Base-by-base conservation (phyloP, 2,329 filamentous ascomycete species). In the Ascochyta clinopodiicola region DNA sequence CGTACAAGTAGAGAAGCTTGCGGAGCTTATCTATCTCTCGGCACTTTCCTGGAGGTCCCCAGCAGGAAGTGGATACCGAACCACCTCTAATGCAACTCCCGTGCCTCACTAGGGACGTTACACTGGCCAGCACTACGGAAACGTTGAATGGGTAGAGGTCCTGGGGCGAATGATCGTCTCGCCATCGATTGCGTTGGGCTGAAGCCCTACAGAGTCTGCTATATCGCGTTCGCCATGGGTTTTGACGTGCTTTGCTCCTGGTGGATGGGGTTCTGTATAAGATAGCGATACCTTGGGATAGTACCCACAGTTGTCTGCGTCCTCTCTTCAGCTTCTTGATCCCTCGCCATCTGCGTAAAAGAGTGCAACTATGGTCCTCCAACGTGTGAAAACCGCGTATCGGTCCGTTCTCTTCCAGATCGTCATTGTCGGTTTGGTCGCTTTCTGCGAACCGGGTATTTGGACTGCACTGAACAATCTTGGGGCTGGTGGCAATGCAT, bases 381-480 rank as follows among this genome's bases (percentile, higher is more conserved):
- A 48, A 17, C 44, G 36, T 13, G 25, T 39, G 6, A 48, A 48
- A 22, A 32, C 27, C 15, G 36, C 31, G 13, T 48, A 48, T 34
- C 44, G 44, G 9, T 39, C 44, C 19, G 44, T 48, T 24, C 44
- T 48, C 17, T 48, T 48, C 35, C 44, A 48, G 10, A 48, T 48
- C 13, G 17, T 48, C 17, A 48, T 48, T 12, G 44, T 48, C 15
- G 44, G 44, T n/a, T 35, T 48, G 13, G 44, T 48, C 8, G 44
- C 44, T 2, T 48, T 48, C 27, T 48, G 44, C 13, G 44, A 48
- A 37, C 44, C 44, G 8, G 44, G 44, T 2, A 48, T 48, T 13
- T 48, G 44, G 44, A 48, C 44, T 29, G 44, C 44, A 17, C 19
- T 48, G 36, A 48, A 48, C 36, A 48, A 48, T 13, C 44, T 48